Base-by-base conservation (phyloP, 2,329 filamentous ascomycete genomes). In the Thelonectria discophora region DNA sequence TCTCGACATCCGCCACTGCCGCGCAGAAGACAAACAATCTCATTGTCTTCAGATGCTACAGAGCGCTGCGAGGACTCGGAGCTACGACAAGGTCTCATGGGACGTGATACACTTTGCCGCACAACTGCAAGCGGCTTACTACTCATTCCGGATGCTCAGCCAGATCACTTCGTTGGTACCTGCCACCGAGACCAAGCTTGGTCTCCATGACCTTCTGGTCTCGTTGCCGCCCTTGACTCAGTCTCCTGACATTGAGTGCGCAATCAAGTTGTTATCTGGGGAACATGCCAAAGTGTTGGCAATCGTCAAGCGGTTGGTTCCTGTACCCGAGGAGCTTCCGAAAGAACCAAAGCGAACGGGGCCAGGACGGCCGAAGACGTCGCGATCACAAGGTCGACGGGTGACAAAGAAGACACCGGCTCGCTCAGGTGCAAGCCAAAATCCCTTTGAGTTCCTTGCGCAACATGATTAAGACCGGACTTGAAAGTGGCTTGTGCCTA, bases 61-160 rank as follows among this genome's bases (percentile, higher is more conserved):
- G 50, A 50, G 58, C 11, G 55, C 45, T 15, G 46, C 52, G 6
- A 32, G 12, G 20, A 47, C 56, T 15, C 18, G 51, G 11, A 30
- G 42, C 6, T 51, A 49, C 2, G 55, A 50, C 8, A 55, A 60
- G 46, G 24, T 69, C 49, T 73, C 66, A 1, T 91, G 89, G 90
- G 78, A 83, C 10, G 77, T 83, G 17, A 75, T 90, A 45, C 89
- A 92, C 68, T 79, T 90, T 49, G 73, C 81, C 9, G 87, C 88
- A 0, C 86, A 89, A 64, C 74, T 87, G 0, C 85, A 89, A 55
- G 85, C 85, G 5, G 79, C 82, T 1, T 74, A 86, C 6, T 91
- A 90, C 69, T 90, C 88, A 0, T 70, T 90, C 1, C 81, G 87
- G n/a, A 70, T 79, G 21, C 58, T 87, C 4, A 64, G 84, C 2